Conservation (phyloP, 148 eudicot species). For the Cornus kousa region DNA sequence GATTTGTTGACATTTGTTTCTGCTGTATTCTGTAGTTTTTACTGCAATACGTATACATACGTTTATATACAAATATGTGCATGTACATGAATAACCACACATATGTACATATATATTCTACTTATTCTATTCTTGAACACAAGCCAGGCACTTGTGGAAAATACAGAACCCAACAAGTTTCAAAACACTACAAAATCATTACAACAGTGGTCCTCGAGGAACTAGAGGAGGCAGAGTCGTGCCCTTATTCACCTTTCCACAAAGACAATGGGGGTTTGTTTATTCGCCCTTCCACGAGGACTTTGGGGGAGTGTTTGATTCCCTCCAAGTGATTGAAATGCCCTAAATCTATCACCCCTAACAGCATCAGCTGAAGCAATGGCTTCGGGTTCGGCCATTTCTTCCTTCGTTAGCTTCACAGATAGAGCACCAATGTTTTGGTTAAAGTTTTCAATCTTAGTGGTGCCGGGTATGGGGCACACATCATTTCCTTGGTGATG, state of each 20-base stretch:
- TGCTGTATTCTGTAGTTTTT: too few relatives aligned
- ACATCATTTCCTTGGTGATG: conserved; percentile 1
- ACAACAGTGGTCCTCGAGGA: background rate
- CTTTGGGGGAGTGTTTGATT: background rate
- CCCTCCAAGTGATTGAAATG: background rate
- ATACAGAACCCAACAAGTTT: background rate
- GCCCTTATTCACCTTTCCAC: too few relatives aligned
- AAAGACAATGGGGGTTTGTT: too few relatives aligned
- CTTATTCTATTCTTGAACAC: too few relatives aligned
- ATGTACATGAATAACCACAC: too few relatives aligned
- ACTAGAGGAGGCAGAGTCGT: background rate
- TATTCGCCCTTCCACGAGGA: background rate
- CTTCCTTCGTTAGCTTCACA: background rate
- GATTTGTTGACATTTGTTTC: too few relatives aligned
- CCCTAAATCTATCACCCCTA: background rate
- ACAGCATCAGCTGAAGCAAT: background rate
- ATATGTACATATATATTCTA: too few relatives aligned
- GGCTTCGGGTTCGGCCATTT: background rate
- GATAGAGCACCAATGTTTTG: background rate
- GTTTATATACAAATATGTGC: too few relatives aligned
- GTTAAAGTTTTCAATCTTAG: background rate
- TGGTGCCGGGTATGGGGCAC: conserved; percentile 3
- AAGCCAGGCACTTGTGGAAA: too few relatives aligned
- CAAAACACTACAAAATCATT: background rate
- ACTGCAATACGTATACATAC: too few relatives aligned